A percentile compares a stretch with the other conserved stretches of the same genome.
Conservation (phyloP, 805 yeast genomes). For the Teunomyces atbi region DNA sequence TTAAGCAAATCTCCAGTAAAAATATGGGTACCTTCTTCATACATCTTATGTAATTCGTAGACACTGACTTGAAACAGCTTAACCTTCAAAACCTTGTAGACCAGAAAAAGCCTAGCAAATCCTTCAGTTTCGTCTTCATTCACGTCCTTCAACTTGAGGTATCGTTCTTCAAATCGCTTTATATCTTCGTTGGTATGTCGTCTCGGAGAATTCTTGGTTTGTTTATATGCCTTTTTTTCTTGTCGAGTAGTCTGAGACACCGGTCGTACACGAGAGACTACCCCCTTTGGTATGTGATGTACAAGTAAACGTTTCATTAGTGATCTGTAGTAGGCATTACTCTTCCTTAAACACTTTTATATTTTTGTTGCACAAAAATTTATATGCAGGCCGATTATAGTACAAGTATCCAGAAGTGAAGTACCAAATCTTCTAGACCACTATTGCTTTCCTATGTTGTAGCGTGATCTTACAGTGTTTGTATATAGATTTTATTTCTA, state of each 20-base stretch:
- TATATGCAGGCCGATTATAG: too few species aligned
- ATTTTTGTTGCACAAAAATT: background rate
- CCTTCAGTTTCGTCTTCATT: background rate
- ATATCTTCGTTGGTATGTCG: background rate
- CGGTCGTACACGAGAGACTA: background rate
- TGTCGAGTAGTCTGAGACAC: background rate
- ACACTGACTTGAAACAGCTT: conserved; percentile 1
- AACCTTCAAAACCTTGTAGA: background rate
- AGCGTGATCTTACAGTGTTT: too few species aligned
- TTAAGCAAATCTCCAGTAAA: conserved; percentile 21
- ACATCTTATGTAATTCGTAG: background rate
- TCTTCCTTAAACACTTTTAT: background rate
- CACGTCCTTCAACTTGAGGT: background rate
- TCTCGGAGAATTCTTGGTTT: background rate
- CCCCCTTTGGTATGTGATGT: background rate
- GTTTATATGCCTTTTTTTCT: background rate
- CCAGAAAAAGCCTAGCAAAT: background rate
- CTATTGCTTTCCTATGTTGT: too few species aligned
- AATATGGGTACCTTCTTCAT: background rate
- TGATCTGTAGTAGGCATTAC: background rate
- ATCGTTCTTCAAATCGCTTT: background rate
- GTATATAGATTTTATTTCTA: too few species aligned
- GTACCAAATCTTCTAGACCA: too few species aligned
- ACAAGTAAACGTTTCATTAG: background rate
- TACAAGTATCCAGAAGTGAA: too few species aligned